A percentile compares a stretch with the other conserved stretches of the same genome.
These are phyloP conservation scores for Magnaporthiopsis poae DNA, from an alignment of 2,329 filamentous ascomycete species.

Conservation along the genomic window DNA sequence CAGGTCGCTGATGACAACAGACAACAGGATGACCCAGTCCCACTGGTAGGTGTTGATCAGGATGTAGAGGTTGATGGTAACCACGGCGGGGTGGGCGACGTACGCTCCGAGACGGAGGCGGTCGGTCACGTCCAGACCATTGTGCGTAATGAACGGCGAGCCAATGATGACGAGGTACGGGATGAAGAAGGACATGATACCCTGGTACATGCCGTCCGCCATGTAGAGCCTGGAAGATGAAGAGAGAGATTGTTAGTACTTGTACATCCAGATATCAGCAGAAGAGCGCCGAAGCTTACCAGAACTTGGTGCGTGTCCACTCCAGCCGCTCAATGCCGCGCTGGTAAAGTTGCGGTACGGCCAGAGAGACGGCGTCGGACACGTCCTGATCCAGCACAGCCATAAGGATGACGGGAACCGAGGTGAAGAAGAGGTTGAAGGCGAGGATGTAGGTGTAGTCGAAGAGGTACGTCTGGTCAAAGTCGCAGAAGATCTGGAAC, in stretches of 20 bases:
- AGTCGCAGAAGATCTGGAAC: conserved; percentile 92
- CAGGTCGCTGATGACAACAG: conserved; percentile 71
- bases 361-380: conserved; percentile 82
- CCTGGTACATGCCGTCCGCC: conserved; percentile 89
- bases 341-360: conserved; percentile 89
- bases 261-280: conserved; percentile 4
- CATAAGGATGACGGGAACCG: conserved; percentile 86
- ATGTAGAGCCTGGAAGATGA: conserved; percentile 64
- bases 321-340: conserved; percentile 91
- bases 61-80: conserved; percentile 89
- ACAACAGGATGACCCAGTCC: conserved; percentile 89
- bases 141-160: conserved; percentile 59
- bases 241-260: background rate
- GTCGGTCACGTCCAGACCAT: conserved; percentile 67
- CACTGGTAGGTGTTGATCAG: conserved; percentile 93
- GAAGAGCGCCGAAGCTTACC: conserved; percentile 48
- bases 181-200: conserved; percentile 84
- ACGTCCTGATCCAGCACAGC: conserved; percentile 96
- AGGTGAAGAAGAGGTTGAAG: conserved; percentile 95
- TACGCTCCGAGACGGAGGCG: conserved; percentile 78
- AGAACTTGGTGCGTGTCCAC: conserved; percentile 94
- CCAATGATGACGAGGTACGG: conserved; percentile 69
- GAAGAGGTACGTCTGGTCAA: conserved; percentile 92
- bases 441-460: conserved; percentile 96
- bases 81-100: conserved; percentile 71